phyloP scores from a whole-genome alignment of 176 grass and related monocot genomes.

The Stipa capillata region DNA sequence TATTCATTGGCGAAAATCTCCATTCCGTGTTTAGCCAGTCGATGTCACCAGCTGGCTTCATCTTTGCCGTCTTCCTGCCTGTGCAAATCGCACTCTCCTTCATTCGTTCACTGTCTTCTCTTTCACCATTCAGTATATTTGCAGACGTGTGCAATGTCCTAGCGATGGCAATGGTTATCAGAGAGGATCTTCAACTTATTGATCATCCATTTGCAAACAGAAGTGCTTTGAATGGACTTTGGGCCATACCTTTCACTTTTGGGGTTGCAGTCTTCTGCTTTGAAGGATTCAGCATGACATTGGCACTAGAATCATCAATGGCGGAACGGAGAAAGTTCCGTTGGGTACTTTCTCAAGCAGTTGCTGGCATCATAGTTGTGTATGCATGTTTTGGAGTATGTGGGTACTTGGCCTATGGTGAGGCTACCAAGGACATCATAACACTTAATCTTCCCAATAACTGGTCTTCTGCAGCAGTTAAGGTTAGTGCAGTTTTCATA shows the following conservation, averaged over 20 bases:
- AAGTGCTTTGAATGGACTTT: constrained; percentile 69
- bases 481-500: constrained; percentile 49
- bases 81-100: constrained; percentile 73
- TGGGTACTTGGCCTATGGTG: constrained; percentile 85
- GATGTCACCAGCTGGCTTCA: constrained; percentile 45
- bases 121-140: constrained; percentile 84
- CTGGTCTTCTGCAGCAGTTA: constrained; percentile 59
- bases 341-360: constrained; percentile 71
- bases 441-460: constrained; percentile 87
- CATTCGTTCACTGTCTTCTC: constrained; percentile 60
- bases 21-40: constrained; percentile 54
- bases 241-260: constrained; percentile 54
- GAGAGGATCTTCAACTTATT: constrained; percentile 61
- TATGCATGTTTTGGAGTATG: constrained; percentile 78
- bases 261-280: constrained; percentile 88
- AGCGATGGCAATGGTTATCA: constrained; percentile 82
- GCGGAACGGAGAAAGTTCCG: constrained; percentile 68
- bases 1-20: constrained; percentile 94
- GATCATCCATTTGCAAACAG: constrained; percentile 50
- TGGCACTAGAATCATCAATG: constrained; percentile 85
- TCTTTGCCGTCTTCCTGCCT: constrained; percentile 74
- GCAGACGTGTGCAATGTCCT: constrained; percentile 80
- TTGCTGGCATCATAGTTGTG: constrained; percentile 47
- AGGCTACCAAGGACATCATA: constrained; percentile 81
- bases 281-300: constrained; percentile 89